Percentiles rank a stretch among this genome's conserved stretches.
These are phyloP conservation scores for Pichia sp. DNA, from an alignment of 1,139 yeast genomes.

Conservation along the genomic window DNA sequence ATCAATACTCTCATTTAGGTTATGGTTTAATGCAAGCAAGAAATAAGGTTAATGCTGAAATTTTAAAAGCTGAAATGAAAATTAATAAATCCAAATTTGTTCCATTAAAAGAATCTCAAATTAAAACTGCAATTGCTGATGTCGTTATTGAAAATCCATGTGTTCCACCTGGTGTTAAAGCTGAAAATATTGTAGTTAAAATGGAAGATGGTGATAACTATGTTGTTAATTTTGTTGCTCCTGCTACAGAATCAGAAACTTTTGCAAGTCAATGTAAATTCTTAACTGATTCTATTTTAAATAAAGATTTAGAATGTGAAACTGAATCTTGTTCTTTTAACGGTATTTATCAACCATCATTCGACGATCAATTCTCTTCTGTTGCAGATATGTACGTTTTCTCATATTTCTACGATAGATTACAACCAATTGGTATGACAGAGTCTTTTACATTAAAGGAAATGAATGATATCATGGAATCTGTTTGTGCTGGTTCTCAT, in stretches of 20 bases:
- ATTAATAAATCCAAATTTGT: constrained; percentile 26
- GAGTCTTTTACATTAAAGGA: constrained; percentile 79
- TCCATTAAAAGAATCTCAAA: constrained; percentile 30
- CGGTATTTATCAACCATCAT: constrained; percentile 94
- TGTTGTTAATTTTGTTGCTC: constrained; percentile 69
- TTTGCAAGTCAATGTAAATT: constrained; percentile 74
- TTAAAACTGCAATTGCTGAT: constrained; percentile 38
- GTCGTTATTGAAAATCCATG: constrained; percentile 69
- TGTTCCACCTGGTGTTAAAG: constrained; percentile 64
- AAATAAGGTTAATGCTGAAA: constrained; percentile 63
- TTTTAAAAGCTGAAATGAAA: constrained; percentile 46
- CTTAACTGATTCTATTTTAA: constrained; percentile 74
- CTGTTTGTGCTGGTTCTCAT: constrained; percentile 78
- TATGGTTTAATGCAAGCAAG: constrained; percentile 95
- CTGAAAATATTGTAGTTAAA: constrained; percentile 51
- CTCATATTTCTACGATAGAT: constrained; percentile 91
- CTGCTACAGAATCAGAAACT: constrained; percentile 36
- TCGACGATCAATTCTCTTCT: constrained; percentile 64
- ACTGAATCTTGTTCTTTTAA: constrained; percentile 87
- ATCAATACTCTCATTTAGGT: constrained; percentile 93
- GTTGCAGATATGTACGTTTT: constrained; percentile 77
- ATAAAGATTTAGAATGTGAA: constrained; percentile 73
- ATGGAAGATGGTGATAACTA: constrained; percentile 43
- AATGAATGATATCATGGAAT: constrained; percentile 69
- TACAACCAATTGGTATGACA: constrained; percentile 93